These are phyloP conservation scores for Diaporthe aspalathi DNA, from an alignment of 2,329 filamentous ascomycete genomes.

Conservation along the genomic window DNA sequence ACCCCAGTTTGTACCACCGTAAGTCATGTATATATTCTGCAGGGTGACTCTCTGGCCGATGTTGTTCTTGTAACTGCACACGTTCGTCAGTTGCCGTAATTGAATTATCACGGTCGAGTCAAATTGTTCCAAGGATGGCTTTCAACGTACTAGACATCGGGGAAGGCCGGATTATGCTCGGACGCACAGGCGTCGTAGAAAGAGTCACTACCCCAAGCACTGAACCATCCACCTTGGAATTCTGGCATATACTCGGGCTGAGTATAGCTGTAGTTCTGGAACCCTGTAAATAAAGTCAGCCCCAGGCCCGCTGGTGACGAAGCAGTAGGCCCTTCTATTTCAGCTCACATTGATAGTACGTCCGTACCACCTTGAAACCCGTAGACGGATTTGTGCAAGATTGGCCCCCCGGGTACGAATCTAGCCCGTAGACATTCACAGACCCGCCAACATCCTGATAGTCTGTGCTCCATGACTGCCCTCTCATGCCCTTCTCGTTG, in stretches of 20 bases:
- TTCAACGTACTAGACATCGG: slow-evolving; percentile 57
- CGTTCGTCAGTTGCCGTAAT: not conserved
- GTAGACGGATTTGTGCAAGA: slow-evolving; percentile 61
- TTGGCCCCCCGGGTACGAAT: slow-evolving; percentile 59
- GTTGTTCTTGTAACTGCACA: slow-evolving; percentile 61
- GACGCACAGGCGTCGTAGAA: slow-evolving; percentile 63
- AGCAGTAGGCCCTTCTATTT: not conserved
- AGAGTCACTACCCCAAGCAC: slow-evolving; percentile 61
- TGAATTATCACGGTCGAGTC: no score
- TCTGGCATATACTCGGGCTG: slow-evolving; percentile 65
- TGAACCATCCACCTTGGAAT: slow-evolving; percentile 65
- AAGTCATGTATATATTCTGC: slow-evolving; percentile 63
- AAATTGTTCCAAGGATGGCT: no score
- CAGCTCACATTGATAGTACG: slow-evolving; percentile 61
- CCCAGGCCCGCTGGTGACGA: no score
- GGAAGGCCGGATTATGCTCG: slow-evolving; percentile 59
- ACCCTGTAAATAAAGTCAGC: slow-evolving; percentile 46
- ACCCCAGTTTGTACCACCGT: slow-evolving; percentile 68
- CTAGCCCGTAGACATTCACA: slow-evolving; percentile 62
- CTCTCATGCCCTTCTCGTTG: slow-evolving; percentile 63
- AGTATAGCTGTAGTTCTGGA: slow-evolving; percentile 64
- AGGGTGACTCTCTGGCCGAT: slow-evolving; percentile 62
- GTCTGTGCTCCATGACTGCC: slow-evolving; percentile 64
- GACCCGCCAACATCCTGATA: slow-evolving; percentile 67
- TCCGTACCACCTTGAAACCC: slow-evolving; percentile 62